Evolutionary conservation across 768 basidiomycete genomes (phyloP), one percentile per base, ranked within the genome.

Genomic region (Leccinum subtestaceum): DNA sequence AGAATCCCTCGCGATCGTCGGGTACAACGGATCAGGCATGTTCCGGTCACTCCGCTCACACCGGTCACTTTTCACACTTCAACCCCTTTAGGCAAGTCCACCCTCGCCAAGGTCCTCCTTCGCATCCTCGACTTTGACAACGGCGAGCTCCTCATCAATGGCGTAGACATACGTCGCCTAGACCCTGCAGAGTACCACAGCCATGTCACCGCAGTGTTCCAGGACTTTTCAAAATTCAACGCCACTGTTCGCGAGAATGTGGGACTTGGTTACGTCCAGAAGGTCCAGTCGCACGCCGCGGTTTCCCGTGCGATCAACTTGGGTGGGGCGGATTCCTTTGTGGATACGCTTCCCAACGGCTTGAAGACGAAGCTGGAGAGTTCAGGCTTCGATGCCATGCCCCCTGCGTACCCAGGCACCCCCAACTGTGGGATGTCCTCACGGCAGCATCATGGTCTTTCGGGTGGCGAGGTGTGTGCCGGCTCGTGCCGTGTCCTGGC

Each of bases 1-100:
- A 12, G 89, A 92, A 75, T 87, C 80, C 40, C 80, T 95, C 52
- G 93, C 93, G 12, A 87, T 95, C 60, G 93, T 94, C 21, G 93
- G 89, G 19, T 87, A 84, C 72, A 91, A 92, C 71, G 89, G 90
- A 62, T 92, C 89, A 63, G 90, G 90, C 82, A 71, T 70, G 79
- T 71, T 52, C 62, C 68, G 56, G 34, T 36, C 43, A 55, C 50
- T 55, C 29, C 7, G 34, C 62, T 62, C 58, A 48, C 62, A 55
- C 40, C 31, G 23, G 55, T 58, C 63, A 54, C 56, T 52, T 59
- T 40, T 56, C 27, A 59, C 27, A 59, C 40, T 51, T 60, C 36
- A 43, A 43, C 40, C 25, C 27, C 53, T 23, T 57, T 53, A 92
- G 90, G 91, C 27, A 95, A 95, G 77, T 91, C 91, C 8, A 95